phyloP scores from a whole-genome alignment of 805 yeast genomes.

The Hanseniaspora lindneri region DNA sequence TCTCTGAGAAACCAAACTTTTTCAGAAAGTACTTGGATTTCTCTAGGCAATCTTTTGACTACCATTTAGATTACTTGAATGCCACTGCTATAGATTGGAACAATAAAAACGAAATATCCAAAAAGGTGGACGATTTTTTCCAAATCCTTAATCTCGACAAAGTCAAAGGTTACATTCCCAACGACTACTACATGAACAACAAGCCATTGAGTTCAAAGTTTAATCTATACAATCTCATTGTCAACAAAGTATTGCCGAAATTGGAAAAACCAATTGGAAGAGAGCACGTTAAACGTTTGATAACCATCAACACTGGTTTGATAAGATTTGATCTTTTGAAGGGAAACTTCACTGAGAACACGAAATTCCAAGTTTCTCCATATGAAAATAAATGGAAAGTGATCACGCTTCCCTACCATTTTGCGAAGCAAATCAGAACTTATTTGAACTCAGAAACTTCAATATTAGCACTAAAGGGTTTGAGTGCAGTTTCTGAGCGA shows the following conservation, averaged over 20 bases:
- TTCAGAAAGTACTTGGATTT: conserved; percentile 73
- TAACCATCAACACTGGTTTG: conserved; percentile 76
- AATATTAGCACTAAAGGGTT: neutral
- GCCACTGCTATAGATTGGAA: conserved; percentile 16
- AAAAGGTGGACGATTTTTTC: conserved; percentile 38
- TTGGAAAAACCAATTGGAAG: conserved; percentile 25
- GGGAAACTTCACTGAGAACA: conserved; percentile 71
- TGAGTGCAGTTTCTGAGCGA: no score
- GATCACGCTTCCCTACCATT: conserved; percentile 43
- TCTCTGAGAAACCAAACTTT: conserved; percentile 28
- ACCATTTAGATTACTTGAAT: conserved; percentile 38
- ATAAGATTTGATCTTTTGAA: conserved; percentile 73
- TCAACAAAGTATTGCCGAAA: conserved; percentile 43
- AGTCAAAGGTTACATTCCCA: conserved; percentile 53
- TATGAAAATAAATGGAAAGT: conserved; percentile 70
- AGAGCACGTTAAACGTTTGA: conserved; percentile 34
- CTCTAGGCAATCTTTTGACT: conserved; percentile 54
- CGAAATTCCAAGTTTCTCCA: conserved; percentile 75
- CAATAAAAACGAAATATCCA: conserved; percentile 39
- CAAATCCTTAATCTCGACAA: conserved; percentile 46
- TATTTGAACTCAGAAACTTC: conserved; percentile 37
- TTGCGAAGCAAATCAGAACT: conserved; percentile 45
- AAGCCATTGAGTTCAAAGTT: conserved; percentile 50
- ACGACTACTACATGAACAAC: conserved; percentile 52
- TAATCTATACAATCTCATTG: conserved; percentile 50